Percentiles rank a stretch among this genome's conserved stretches.
These are phyloP conservation scores for Cladophialophora bantiana DNA, from an alignment of 2,329 filamentous ascomycete genomes.

Conservation along the genomic window DNA sequence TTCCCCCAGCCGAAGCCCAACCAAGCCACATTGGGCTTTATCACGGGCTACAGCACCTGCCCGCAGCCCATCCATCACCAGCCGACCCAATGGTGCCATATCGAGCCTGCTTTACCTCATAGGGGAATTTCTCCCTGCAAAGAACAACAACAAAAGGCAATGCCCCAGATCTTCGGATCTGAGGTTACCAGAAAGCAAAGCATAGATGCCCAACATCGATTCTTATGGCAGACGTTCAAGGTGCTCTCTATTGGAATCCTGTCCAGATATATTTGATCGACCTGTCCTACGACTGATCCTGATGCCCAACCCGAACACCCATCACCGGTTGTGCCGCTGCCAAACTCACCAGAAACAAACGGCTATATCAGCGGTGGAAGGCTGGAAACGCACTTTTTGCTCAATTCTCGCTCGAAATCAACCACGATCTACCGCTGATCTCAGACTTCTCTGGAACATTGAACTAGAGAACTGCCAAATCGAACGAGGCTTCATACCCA, in stretches of 20 bases:
- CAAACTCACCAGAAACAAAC: slow-evolving; percentile 17
- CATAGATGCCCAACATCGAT: slow-evolving; percentile 24
- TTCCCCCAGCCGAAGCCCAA: background rate
- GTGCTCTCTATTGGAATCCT: background rate
- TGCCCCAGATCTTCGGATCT: background rate
- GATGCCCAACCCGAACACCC: slow-evolving; percentile 32
- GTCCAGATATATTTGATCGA: slow-evolving; percentile 19
- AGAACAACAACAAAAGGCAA: background rate
- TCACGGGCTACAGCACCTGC: background rate
- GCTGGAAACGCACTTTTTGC: slow-evolving; percentile 7
- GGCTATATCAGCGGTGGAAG: slow-evolving; percentile 5
- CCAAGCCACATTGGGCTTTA: background rate
- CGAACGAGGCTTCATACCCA: slow-evolving; percentile 63
- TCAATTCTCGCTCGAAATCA: slow-evolving; percentile 3
- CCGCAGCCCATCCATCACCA: background rate
- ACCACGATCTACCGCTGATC: slow-evolving; percentile 24
- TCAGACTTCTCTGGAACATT: slow-evolving; percentile 6
- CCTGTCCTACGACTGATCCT: slow-evolving; percentile 28
- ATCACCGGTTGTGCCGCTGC: slow-evolving; percentile 18
- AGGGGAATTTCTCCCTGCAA: background rate
- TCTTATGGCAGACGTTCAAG: background rate
- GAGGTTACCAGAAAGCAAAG: slow-evolving; percentile 7
- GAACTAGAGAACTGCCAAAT: slow-evolving; percentile 53
- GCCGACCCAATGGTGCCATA: background rate
- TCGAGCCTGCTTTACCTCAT: background rate